Base-by-base conservation (phyloP, 148 eudicot species). In the Chenopodium suecicum region DNA sequence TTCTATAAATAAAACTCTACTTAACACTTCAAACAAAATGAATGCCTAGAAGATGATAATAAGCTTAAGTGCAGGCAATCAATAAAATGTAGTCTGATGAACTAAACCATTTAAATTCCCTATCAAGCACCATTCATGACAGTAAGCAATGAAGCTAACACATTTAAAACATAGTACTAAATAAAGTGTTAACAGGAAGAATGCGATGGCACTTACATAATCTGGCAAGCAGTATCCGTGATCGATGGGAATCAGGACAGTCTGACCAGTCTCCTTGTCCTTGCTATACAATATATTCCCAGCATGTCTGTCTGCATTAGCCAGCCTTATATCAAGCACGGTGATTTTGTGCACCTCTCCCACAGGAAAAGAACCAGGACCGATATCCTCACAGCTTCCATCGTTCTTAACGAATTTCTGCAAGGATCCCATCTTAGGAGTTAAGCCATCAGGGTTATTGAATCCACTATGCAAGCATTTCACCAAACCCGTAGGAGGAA, bases 211-310 rank as follows among this genome's bases (percentile, higher is more conserved):
- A 89, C 97, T 90, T 82, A 95, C 99, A 84, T 92, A 89, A 72
- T 92, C 93, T 1, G 99, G 99, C 90, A 95, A 88, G 94, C 99
- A 95, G 80, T 95, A 95, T 19, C 98, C 98, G 86, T 95, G 98
- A 85, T 95, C 98, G 52, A 95, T 95, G 0, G 98, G 98, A 82
- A 93, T 90, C 71, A 95, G 86, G 74, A 82, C 75, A 62, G 70
- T 86, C 73, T 31, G 82, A 76, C 95, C 93, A 70, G 88, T 92
- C 84, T 89, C 91, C 22, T 69, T 62, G 56, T 89, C 92, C 88
- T 90, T 95, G 73, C 88, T 81, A 56, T 89, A 83, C 89, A 95
- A 86, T 69, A 95, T 92, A 83, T 95, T 95, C 71, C 99, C 98
- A 82, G 92, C 90, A 87, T 95, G 98, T 86, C 98, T 91, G 80